Conservation (phyloP, 345 rosid genomes). For the Syzygium oleosum region DNA sequence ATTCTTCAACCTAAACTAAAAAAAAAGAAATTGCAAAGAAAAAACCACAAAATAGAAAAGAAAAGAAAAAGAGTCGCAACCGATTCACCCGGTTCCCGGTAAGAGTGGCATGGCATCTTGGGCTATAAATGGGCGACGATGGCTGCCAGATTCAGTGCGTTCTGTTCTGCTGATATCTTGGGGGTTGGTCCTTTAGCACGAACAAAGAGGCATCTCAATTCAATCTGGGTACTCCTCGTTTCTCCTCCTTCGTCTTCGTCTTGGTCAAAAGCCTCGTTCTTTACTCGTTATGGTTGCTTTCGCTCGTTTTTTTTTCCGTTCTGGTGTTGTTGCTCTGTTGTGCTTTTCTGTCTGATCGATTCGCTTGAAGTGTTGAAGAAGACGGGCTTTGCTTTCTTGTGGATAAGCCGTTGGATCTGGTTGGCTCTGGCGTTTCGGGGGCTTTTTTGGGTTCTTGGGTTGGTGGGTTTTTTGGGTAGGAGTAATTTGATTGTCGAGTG, state of each 20-base stretch:
- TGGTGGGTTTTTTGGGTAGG: background rate
- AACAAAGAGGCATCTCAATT: background rate
- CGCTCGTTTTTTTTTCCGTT: background rate
- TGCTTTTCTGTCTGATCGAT: background rate
- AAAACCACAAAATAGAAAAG: background rate
- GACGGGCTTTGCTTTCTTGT: background rate
- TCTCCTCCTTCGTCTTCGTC: background rate
- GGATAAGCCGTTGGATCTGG: background rate
- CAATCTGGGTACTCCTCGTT: background rate
- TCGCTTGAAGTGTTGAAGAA: background rate
- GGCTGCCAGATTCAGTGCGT: background rate
- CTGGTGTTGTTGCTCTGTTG: background rate
- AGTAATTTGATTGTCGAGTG: background rate
- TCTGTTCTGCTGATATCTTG: background rate
- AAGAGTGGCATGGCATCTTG: background rate
- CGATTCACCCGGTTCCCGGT: slow-evolving; percentile 1
- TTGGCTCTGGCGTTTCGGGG: background rate
- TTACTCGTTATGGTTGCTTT: background rate
- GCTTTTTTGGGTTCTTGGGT: background rate
- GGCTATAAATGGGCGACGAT: background rate
- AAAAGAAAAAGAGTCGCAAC: background rate
- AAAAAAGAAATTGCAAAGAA: background rate
- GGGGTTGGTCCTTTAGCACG: background rate
- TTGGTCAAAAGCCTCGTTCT: background rate
- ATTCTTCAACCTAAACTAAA: background rate